phyloP scores from a whole-genome alignment of 148 eudicot species.

The Oxyria digyna region DNA sequence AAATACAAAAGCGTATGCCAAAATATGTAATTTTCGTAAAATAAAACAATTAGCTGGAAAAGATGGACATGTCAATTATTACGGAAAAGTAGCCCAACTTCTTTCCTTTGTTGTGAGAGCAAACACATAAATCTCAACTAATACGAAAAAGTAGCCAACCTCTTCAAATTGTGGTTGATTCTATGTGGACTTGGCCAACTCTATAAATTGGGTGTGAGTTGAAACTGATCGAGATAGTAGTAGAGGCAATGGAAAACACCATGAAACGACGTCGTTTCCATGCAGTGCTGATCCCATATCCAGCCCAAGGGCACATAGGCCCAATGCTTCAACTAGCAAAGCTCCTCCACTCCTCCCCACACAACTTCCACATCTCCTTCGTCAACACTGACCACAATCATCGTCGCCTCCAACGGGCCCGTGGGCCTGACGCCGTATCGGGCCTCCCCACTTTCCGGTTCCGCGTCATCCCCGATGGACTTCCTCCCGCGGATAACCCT shows the following conservation, averaged over 20 bases:
- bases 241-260: not conserved
- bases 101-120: too few species aligned
- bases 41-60: too few species aligned
- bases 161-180: too few species aligned
- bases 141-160: too few species aligned
- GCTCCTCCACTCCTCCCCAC: constrained; percentile 12
- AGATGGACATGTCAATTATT: too few species aligned
- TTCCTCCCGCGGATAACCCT: constrained; percentile 15
- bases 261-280: not conserved
- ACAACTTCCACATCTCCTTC: constrained; percentile 18
- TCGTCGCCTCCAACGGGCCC: constrained; percentile 15
- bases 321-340: constrained; percentile 20
- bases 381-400: constrained; percentile 16
- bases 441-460: constrained; percentile 24
- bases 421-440: constrained; percentile 17
- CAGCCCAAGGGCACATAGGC: constrained; percentile 19
- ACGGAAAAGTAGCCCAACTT: too few species aligned
- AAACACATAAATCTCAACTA: too few species aligned
- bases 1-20: not conserved
- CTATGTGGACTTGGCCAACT: too few species aligned
- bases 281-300: constrained; percentile 9
- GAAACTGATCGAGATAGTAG: not conserved
- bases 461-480: constrained; percentile 28
- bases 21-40: too few species aligned
- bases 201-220: too few species aligned